Conservation (phyloP, 371 early-diverging fungal species). For the Rozella allomycis region DNA sequence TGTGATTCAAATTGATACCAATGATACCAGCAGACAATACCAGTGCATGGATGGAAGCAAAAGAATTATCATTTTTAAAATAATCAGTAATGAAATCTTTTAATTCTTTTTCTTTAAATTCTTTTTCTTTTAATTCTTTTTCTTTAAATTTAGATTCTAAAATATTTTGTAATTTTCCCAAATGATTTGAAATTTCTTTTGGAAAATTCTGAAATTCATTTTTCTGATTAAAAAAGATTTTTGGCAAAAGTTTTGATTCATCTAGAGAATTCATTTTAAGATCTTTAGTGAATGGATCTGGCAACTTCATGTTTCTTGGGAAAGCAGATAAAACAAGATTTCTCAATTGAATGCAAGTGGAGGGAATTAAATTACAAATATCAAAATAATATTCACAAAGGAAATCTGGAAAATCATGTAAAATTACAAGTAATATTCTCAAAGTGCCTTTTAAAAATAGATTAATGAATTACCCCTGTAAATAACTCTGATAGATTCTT, state of each 20-base stretch:
- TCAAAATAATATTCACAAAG: slow-evolving; percentile 75
- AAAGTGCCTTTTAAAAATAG: too few relatives aligned
- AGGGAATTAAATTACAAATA: slow-evolving; percentile 77
- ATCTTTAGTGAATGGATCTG: slow-evolving; percentile 88
- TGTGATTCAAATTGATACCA: too few relatives aligned
- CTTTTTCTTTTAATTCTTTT: too few relatives aligned
- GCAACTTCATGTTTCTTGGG: slow-evolving; percentile 80
- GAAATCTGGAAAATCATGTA: slow-evolving; percentile 95
- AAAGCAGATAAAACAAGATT: slow-evolving; percentile 86
- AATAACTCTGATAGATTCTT: slow-evolving; percentile 45
- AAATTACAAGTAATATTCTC: slow-evolving; percentile 67
- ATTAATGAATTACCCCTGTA: too few relatives aligned
- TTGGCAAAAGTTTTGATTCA: slow-evolving; percentile 60
- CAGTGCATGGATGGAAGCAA: too few relatives aligned
- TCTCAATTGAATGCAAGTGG: slow-evolving; percentile 77
- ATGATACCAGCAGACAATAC: too few relatives aligned
- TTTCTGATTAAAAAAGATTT: slow-evolving; percentile 67
- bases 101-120: not conserved
- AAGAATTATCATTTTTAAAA: too few relatives aligned
- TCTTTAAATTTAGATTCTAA: too few relatives aligned
- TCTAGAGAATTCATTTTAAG: slow-evolving; percentile 74
- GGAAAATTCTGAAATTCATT: too few relatives aligned
- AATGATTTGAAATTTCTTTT: too few relatives aligned
- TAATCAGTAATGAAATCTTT: not conserved
- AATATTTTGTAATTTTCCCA: too few relatives aligned